Evolutionary conservation across 768 basidiomycete genomes (phyloP), one percentile per base, ranked within the genome.

Genomic region (Xerocomellus dryophilus): DNA sequence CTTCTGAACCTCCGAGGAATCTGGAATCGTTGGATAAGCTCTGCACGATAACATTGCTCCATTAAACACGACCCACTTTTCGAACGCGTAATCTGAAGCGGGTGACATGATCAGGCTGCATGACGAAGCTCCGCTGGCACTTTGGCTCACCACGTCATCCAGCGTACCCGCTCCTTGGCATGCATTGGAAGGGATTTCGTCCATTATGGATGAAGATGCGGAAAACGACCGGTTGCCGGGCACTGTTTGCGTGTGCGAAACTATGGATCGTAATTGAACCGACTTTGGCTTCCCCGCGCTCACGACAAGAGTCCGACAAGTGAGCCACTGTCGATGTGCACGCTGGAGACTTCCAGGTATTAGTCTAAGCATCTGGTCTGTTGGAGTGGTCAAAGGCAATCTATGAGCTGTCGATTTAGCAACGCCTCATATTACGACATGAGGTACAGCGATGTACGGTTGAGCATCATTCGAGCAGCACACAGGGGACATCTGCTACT

Each of bases 131-230:
- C 15, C 31, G 35, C 25, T n/a, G 8, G 35, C 15, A 38, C 25
- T 10, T 46, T 45, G n/a, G 18, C 64, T 66, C 48, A 66, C 65
- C 41, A 31, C 50, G 0, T 61, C 61, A 39, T 63, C 66, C 7
- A 68, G 51, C 17, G 56, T 54, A 10, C 57, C 39, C 6, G 50
- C 39, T 32, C 56, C 54, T 25, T 43, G 38, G 11, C 2, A 48
- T 0, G 23, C 20, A 31, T 21, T 9, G 12, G 42, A 42, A 32
- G 59, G 27, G 7, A 4, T 15, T n/a, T 34, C 34, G 25, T 49
- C 42, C 55, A 66, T 63, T 2, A 12, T 31, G 36, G 38, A 32
- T 20, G 45, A 39, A 23, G 52, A 46, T 12, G 51, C n/a, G 7
- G 53, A 53, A 34, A 51, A 51, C 4, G 34, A 38, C 17, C 46